These are phyloP conservation scores for Mycena galericulata DNA, from an alignment of 768 basidiomycete species.

Conservation along the genomic window DNA sequence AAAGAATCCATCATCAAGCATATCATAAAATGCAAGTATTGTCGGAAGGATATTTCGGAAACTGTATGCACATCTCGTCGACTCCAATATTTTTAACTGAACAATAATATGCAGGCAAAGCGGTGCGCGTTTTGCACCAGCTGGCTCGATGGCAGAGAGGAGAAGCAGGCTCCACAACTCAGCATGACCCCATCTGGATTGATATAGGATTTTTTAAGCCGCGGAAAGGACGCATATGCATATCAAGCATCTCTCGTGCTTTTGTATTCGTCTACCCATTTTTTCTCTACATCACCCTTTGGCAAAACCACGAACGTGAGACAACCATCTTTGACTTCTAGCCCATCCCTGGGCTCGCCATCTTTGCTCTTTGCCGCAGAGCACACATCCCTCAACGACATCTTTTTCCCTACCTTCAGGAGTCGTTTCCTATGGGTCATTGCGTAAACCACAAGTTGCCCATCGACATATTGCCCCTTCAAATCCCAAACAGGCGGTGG, in stretches of 20 bases:
- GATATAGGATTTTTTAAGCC: neutral
- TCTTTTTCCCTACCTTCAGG: slow-evolving; percentile 92
- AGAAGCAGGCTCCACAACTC: neutral
- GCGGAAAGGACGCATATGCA: neutral
- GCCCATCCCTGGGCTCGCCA: slow-evolving; percentile 75
- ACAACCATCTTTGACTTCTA: slow-evolving; percentile 87
- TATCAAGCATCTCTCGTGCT: slow-evolving; percentile 38
- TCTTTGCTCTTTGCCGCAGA: slow-evolving; percentile 69
- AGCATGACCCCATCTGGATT: neutral
- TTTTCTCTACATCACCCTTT: slow-evolving; percentile 79
- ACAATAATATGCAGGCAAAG: slow-evolving; percentile 32
- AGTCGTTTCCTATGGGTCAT: slow-evolving; percentile 81
- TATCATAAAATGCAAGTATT: slow-evolving; percentile 54
- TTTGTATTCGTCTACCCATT: slow-evolving; percentile 94
- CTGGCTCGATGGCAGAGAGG: slow-evolving; percentile 52
- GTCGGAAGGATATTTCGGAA: slow-evolving; percentile 55
- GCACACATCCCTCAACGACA: slow-evolving; percentile 86
- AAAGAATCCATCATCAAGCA: slow-evolving; percentile 57
- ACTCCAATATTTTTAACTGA: neutral
- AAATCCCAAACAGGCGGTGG: slow-evolving; percentile 83
- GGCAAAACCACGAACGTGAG: slow-evolving; percentile 84
- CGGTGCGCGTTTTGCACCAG: slow-evolving; percentile 52
- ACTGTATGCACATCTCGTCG: slow-evolving; percentile 45
- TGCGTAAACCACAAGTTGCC: slow-evolving; percentile 83
- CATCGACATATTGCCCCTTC: slow-evolving; percentile 72